Conservation (phyloP, 2,329 filamentous ascomycete species). For the Sclerotinia nivalis region DNA sequence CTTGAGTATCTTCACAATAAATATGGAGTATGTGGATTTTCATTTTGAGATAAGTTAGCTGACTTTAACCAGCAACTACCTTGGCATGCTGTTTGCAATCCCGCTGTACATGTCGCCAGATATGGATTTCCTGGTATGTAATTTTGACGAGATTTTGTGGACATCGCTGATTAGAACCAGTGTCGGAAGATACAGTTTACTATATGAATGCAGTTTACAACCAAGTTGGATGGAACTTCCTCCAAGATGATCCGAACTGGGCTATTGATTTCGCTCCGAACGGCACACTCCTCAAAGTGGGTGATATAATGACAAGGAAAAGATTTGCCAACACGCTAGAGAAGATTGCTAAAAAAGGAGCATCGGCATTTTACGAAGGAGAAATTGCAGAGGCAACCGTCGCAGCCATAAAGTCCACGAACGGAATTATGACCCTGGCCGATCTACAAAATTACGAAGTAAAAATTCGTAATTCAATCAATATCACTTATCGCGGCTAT, state of each 20-base stretch:
- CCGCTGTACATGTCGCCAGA: constrained; percentile 72
- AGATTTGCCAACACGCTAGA: constrained; percentile 67
- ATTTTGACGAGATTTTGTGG: constrained; percentile 23
- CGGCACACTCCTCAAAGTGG: constrained; percentile 57
- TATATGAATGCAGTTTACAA: constrained; percentile 63
- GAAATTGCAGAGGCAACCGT: constrained; percentile 63
- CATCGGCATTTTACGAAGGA: constrained; percentile 63
- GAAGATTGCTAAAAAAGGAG: constrained; percentile 58
- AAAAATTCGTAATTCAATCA: constrained; percentile 62
- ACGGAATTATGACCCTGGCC: constrained; percentile 67
- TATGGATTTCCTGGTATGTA: constrained; percentile 60
- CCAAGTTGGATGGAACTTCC: constrained; percentile 55
- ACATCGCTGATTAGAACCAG: constrained; percentile 35
- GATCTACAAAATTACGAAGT: constrained; percentile 67
- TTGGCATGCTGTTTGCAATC: constrained; percentile 71
- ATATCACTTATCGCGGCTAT: constrained; percentile 67
- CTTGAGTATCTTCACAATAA: constrained; percentile 74
- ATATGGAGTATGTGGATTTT: constrained; percentile 56
- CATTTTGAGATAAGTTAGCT: not conserved
- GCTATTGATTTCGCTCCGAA: constrained; percentile 71
- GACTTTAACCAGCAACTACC: constrained; percentile 51
- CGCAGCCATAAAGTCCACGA: constrained; percentile 54
- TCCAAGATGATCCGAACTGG: constrained; percentile 62
- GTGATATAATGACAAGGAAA: constrained; percentile 64
- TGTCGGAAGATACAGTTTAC: constrained; percentile 71